These are phyloP conservation scores for Plenodomus tracheiphilus DNA, from an alignment of 2,329 filamentous ascomycete genomes.

Conservation along the genomic window DNA sequence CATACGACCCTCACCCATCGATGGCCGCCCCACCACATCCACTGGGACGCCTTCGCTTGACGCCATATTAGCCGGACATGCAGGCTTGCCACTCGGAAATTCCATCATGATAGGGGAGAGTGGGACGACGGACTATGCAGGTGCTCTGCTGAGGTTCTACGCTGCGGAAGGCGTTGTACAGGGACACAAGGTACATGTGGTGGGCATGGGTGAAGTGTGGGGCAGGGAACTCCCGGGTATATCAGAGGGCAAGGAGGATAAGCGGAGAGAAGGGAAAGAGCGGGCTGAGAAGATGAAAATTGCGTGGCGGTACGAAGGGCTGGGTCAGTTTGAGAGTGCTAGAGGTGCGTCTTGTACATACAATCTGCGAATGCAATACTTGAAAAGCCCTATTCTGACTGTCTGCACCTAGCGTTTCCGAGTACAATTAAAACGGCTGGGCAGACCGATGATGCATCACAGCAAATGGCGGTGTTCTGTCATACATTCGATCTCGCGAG, in stretches of 20 bases:
- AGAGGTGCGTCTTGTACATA: conserved; percentile 60
- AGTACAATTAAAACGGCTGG: conserved; percentile 16
- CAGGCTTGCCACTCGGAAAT: conserved; percentile 79
- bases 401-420: conserved; percentile 20
- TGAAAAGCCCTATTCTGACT: conserved; percentile 18
- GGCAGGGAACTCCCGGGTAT: conserved; percentile 80
- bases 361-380: conserved; percentile 19
- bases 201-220: conserved; percentile 81
- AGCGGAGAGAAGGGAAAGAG: conserved; percentile 39
- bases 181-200: conserved; percentile 82
- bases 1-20: conserved; percentile 82
- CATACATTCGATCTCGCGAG: conserved; percentile 59
- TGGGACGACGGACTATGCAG: conserved; percentile 92
- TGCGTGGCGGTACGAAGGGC: conserved; percentile 91
- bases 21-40: conserved; percentile 85
- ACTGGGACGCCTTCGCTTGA: conserved; percentile 89
- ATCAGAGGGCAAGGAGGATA: conserved; percentile 48
- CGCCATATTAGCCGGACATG: conserved; percentile 80
- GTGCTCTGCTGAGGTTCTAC: conserved; percentile 82
- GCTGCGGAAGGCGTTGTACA: conserved; percentile 92
- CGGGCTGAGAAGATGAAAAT: conserved; percentile 83
- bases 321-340: conserved; percentile 70
- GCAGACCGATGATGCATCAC: conserved; percentile 54
- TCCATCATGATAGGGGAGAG: conserved; percentile 82
- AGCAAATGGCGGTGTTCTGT: conserved; percentile 47